Evolutionary conservation across 306 rosid genomes (phyloP).

Genomic region (Dryas octopetala): DNA sequence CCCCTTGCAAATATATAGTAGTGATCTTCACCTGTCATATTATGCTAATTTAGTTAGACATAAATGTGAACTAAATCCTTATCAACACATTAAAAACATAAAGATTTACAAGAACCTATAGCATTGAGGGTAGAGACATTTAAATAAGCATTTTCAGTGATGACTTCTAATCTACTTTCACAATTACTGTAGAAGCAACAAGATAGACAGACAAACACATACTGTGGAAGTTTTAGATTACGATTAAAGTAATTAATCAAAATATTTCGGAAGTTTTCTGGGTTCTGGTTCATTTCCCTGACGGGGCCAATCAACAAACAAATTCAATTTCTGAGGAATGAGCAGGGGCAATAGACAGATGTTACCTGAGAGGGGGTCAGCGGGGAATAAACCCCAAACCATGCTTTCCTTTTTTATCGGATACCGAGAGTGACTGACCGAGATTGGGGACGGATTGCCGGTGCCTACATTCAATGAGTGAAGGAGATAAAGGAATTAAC

Average conservation of each 20-base stretch:
- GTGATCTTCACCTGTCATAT: slow-evolving; percentile 66
- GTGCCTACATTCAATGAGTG: background rate
- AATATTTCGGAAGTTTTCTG: background rate
- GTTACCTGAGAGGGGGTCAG: slow-evolving; percentile 67
- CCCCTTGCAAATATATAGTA: slow-evolving; percentile 75
- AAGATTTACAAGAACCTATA: background rate
- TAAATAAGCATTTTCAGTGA: background rate
- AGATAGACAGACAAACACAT: background rate
- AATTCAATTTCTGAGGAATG: background rate
- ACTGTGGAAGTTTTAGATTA: background rate
- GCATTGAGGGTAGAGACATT: background rate
- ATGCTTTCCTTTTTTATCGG: slow-evolving; percentile 30
- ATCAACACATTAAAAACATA: background rate
- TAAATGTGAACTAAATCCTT: background rate
- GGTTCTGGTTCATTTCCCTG: background rate
- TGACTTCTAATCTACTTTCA: background rate
- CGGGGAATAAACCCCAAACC: slow-evolving; percentile 90
- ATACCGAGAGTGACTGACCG: background rate
- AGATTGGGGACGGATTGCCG: background rate
- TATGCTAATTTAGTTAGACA: slow-evolving; percentile 6
- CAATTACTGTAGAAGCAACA: background rate
- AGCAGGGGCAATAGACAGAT: background rate
- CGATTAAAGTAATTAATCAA: background rate
- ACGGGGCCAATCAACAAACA: background rate
- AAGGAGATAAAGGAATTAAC: background rate